These are phyloP conservation scores for Suillus lakei DNA, from an alignment of 768 basidiomycete genomes.

Conservation along the genomic window DNA sequence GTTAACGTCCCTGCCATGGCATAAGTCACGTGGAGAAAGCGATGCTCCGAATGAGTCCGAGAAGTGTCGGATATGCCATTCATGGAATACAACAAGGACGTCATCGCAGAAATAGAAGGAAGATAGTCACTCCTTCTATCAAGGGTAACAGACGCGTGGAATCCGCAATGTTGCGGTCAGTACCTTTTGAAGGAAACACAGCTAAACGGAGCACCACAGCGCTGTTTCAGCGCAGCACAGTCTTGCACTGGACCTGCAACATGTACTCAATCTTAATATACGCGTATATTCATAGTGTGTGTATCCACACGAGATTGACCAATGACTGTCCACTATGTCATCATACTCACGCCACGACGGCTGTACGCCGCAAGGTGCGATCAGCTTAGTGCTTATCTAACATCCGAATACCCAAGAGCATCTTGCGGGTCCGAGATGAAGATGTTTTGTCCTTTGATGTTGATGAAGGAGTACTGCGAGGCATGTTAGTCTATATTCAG, in stretches of 20 bases:
- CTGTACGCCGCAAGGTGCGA: neutral
- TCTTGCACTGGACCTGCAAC: neutral
- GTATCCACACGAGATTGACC: constrained; percentile 2
- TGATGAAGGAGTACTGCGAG: constrained; percentile 57
- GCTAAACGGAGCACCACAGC: neutral
- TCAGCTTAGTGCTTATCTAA: constrained; percentile 16
- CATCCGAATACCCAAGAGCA: constrained; percentile 9
- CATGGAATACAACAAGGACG: neutral
- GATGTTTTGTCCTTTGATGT: constrained; percentile 52
- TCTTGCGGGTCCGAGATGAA: constrained; percentile 42
- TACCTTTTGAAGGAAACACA: neutral
- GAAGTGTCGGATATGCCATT: neutral
- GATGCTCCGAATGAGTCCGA: neutral
- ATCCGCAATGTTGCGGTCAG: neutral
- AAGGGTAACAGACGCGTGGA: neutral
- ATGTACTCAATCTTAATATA: neutral
- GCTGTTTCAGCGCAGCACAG: neutral
- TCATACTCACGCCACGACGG: neutral
- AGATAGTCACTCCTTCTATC: too few relatives aligned
- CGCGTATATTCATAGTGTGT: constrained; percentile 4
- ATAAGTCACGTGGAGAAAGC: neutral
- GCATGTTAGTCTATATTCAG: constrained; percentile 7
- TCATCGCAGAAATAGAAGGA: too few relatives aligned
- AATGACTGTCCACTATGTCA: neutral
- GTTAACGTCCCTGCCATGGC: neutral